Conservation (phyloP, 805 yeast species). For the Saccharomycopsis sp. region DNA sequence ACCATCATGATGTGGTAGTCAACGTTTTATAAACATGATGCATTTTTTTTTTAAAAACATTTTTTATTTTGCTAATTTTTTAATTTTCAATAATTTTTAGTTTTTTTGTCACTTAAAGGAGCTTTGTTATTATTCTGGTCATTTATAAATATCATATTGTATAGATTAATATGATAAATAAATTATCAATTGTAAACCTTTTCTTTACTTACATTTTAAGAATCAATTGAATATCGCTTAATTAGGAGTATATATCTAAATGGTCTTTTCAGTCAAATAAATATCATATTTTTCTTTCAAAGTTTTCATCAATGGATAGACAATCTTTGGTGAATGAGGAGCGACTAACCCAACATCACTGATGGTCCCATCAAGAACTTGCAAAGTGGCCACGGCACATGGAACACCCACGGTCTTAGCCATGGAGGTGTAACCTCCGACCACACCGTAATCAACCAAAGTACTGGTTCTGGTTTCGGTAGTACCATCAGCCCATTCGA, state of each 20-base stretch:
- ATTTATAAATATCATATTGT: no score
- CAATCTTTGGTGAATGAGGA: slow-evolving; percentile 85
- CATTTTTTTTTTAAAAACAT: no score
- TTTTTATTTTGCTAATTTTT: no score
- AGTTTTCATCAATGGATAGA: slow-evolving; percentile 82
- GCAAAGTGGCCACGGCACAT: slow-evolving; percentile 88
- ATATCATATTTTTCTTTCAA: slow-evolving; percentile 86
- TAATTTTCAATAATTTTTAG: no score
- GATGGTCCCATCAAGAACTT: slow-evolving; percentile 73
- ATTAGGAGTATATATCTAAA: slow-evolving; percentile 2
- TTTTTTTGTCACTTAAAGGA: no score
- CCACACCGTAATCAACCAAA: slow-evolving; percentile 85
- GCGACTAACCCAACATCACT: slow-evolving; percentile 80
- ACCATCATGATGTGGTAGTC: no score
- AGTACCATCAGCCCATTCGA: slow-evolving; percentile 90
- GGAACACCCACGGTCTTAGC: slow-evolving; percentile 98
- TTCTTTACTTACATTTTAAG: no score
- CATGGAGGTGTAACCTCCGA: slow-evolving; percentile 94
- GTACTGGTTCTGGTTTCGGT: slow-evolving; percentile 92
- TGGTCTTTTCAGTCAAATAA: slow-evolving; percentile 78
- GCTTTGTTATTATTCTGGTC: no score
- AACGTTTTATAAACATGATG: no score
- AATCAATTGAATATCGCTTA: background rate
- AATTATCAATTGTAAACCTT: no score
- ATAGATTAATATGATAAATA: no score